Conservation (phyloP, 2,329 filamentous ascomycete genomes). For the Xylariaceae sp. region DNA sequence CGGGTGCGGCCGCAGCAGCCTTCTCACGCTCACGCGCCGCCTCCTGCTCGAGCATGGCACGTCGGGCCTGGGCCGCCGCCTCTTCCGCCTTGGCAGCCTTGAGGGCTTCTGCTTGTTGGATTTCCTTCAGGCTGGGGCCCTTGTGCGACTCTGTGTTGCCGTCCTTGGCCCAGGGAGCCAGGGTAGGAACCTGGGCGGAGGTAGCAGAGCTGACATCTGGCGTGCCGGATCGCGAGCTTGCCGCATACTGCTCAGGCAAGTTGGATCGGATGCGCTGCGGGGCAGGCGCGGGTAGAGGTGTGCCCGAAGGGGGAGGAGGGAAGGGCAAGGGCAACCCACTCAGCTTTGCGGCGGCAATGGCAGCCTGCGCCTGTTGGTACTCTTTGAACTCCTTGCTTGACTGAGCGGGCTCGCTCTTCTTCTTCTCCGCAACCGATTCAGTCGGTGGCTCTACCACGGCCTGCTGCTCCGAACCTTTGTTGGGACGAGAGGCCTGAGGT, state of each 20-base stretch:
- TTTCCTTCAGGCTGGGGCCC: conserved; percentile 90
- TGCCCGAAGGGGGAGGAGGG: conserved; percentile 65
- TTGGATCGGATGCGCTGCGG: conserved; percentile 81
- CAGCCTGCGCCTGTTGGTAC: conserved; percentile 54
- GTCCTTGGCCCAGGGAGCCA: conserved; percentile 95
- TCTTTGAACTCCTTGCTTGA: conserved; percentile 59
- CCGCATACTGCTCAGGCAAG: conserved; percentile 64
- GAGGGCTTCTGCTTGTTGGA: conserved; percentile 90
- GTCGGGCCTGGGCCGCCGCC: conserved; percentile 68
- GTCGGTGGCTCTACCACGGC: conserved; percentile 10
- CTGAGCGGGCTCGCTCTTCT: conserved; percentile 19
- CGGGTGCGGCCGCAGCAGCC: conserved; percentile 59
- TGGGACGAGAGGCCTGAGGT: conserved; percentile 12
- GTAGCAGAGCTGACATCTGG: conserved; percentile 49
- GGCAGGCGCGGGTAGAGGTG: conserved; percentile 80
- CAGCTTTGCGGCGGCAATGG: conserved; percentile 48
- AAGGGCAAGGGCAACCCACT: conserved; percentile 73
- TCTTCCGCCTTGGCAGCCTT: conserved; percentile 89
- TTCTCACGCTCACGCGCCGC: conserved; percentile 57
- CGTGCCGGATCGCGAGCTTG: conserved; percentile 68
- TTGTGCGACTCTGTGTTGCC: conserved; percentile 63
- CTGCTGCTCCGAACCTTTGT: conserved; percentile 9
- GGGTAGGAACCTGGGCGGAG: conserved; percentile 54
- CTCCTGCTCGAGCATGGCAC: conserved; percentile 76
- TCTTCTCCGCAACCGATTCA: conserved; percentile 12